phyloP scores from a whole-genome alignment of 768 basidiomycete genomes.

The Agrocybe praecox region DNA sequence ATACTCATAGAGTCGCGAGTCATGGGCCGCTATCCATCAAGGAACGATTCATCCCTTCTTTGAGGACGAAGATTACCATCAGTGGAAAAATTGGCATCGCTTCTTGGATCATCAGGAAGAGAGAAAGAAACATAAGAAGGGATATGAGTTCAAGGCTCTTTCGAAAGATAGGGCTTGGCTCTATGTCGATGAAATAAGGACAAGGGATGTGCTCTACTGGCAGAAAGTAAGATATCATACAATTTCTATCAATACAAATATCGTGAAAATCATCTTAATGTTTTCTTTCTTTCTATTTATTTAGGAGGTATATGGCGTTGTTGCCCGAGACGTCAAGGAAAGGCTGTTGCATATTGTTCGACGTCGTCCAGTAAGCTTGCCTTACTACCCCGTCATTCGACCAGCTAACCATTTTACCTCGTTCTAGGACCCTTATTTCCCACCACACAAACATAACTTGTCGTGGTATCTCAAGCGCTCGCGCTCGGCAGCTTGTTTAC shows the following conservation, averaged over 20 bases:
- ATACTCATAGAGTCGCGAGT: conserved; percentile 39
- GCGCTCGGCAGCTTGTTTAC: conserved; percentile 36
- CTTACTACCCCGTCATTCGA: background rate
- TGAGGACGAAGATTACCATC: conserved; percentile 42
- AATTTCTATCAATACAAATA: background rate
- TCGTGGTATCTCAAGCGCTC: conserved; percentile 44
- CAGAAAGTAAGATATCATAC: conserved; percentile 24
- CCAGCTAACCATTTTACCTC: background rate
- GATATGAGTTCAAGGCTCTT: conserved; percentile 31
- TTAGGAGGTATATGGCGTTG: conserved; percentile 34
- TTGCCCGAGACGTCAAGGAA: conserved; percentile 29
- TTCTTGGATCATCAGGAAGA: conserved; percentile 41
- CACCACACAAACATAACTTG: conserved; percentile 34
- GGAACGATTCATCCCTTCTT: conserved; percentile 37
- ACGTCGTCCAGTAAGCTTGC: conserved; percentile 31
- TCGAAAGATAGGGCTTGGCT: conserved; percentile 34
- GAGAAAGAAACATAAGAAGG: conserved; percentile 29
- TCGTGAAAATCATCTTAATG: too few species aligned
- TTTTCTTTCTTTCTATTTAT: background rate
- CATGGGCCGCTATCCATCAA: conserved; percentile 44
- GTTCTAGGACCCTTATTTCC: conserved; percentile 39
- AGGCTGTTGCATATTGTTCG: conserved; percentile 25
- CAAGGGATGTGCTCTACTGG: conserved; percentile 36
- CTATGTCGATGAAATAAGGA: conserved; percentile 37
- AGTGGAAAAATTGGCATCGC: conserved; percentile 49